These are phyloP conservation scores for Cornus kousa DNA, from an alignment of 148 eudicot genomes.

Conservation along the genomic window DNA sequence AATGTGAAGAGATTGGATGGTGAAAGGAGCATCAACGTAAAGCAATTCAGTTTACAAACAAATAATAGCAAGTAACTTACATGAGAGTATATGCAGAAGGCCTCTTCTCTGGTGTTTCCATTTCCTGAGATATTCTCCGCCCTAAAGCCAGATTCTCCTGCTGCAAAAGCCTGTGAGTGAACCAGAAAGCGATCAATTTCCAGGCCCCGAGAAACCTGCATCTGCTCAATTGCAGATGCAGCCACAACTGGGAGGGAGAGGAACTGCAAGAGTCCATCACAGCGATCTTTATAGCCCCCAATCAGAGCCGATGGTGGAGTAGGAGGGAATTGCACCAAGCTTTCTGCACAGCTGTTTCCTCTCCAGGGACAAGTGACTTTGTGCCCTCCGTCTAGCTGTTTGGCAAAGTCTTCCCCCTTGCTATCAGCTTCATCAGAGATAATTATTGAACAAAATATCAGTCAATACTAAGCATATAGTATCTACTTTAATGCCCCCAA, in stretches of 20 bases:
- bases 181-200: constrained; percentile 84
- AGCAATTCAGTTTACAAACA: neutral
- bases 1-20: constrained; percentile 1
- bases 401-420: constrained; percentile 74
- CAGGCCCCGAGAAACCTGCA: constrained; percentile 56
- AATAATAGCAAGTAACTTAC: constrained; percentile 42
- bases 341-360: constrained; percentile 89
- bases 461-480: constrained; percentile 6
- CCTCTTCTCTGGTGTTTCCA: constrained; percentile 61
- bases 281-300: constrained; percentile 97
- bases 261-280: constrained; percentile 94
- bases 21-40: neutral
- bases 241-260: constrained; percentile 82
- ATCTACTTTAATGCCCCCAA: neutral
- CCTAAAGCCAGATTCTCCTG: constrained; percentile 60
- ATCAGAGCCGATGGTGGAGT: constrained; percentile 91
- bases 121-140: constrained; percentile 42
- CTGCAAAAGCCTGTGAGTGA: constrained; percentile 44
- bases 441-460: constrained; percentile 16
- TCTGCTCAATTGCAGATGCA: constrained; percentile 80
- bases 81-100: constrained; percentile 56
- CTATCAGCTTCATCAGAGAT: constrained; percentile 45
- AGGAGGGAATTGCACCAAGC: constrained; percentile 98
- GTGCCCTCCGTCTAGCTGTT: constrained; percentile 76
- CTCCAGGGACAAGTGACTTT: constrained; percentile 84